These are phyloP conservation scores for Penicillium sp. DNA, from an alignment of 2,329 filamentous ascomycete species.

Conservation along the genomic window DNA sequence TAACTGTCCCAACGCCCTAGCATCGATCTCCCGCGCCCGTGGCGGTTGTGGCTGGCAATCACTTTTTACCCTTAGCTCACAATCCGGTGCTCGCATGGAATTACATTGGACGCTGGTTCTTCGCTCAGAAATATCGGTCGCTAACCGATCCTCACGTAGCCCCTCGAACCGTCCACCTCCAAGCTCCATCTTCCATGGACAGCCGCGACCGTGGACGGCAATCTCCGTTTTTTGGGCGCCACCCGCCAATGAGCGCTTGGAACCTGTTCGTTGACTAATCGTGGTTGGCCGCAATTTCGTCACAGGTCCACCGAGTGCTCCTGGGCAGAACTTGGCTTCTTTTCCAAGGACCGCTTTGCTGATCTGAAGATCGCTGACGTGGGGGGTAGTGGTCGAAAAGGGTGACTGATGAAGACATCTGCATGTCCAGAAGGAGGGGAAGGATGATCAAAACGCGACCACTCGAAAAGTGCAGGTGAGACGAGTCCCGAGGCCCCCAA, in stretches of 20 bases:
- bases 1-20: constrained; percentile 8
- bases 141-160: background rate
- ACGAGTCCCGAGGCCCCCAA: background rate
- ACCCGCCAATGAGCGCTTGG: constrained; percentile 7
- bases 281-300: constrained; percentile 12
- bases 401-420: background rate
- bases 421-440: background rate
- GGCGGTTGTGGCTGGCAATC: constrained; percentile 19
- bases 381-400: constrained; percentile 18
- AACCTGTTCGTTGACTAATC: constrained; percentile 9
- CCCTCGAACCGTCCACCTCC: background rate
- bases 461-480: background rate
- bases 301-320: constrained; percentile 1
- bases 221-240: constrained; percentile 13
- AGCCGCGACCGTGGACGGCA: constrained; percentile 14
- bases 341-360: constrained; percentile 13
- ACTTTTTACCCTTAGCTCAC: background rate
- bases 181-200: constrained; percentile 1
- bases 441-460: background rate
- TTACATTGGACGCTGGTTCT: background rate
- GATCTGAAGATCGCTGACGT: constrained; percentile 35
- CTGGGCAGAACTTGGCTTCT: constrained; percentile 10
- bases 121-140: background rate
- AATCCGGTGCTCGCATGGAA: background rate
- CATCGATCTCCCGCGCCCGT: constrained; percentile 21